phyloP scores from a whole-genome alignment of 2,329 filamentous ascomycete genomes.

The Beauveria asiatica region DNA sequence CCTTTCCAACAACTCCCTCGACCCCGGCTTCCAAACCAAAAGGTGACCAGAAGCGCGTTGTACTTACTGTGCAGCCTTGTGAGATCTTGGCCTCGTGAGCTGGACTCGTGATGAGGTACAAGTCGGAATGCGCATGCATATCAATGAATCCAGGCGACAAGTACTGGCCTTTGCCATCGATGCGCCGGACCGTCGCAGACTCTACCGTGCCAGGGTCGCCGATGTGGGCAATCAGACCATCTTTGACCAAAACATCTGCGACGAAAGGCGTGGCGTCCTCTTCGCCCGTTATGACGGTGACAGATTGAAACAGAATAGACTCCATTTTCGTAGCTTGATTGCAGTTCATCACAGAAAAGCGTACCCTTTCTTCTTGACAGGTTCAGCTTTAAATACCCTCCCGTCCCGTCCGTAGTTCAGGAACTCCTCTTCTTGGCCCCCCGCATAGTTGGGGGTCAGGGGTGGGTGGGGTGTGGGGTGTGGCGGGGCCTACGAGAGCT shows the following conservation, averaged over 20 bases:
- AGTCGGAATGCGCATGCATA: slow-evolving; percentile 20
- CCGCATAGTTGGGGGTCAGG: slow-evolving; percentile 6
- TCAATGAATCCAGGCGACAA: slow-evolving; percentile 20
- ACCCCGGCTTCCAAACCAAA: not conserved
- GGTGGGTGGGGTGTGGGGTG: slow-evolving; percentile 5
- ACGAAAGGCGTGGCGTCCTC: slow-evolving; percentile 15
- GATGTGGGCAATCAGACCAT: slow-evolving; percentile 16
- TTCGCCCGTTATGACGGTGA: slow-evolving; percentile 17
- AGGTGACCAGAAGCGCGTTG: not conserved
- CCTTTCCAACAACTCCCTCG: not conserved
- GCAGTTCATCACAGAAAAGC: not conserved
- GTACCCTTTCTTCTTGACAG: not conserved
- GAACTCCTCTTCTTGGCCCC: not conserved
- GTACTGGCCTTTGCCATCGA: slow-evolving; percentile 15
- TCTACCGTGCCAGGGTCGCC: slow-evolving; percentile 14
- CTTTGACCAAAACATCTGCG: slow-evolving; percentile 16
- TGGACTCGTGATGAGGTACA: slow-evolving; percentile 18
- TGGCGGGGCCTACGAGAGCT: not conserved
- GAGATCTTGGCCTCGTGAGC: slow-evolving; percentile 19
- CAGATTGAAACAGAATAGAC: slow-evolving; percentile 15
- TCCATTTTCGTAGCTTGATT: not conserved
- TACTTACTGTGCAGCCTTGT: slow-evolving; percentile 18
- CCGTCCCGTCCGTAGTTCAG: not conserved
- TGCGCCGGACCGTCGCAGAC: slow-evolving; percentile 8
- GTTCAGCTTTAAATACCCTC: not conserved